phyloP scores from a whole-genome alignment of 2,329 filamentous ascomycete species.

The Furcasterigmium sp. region DNA sequence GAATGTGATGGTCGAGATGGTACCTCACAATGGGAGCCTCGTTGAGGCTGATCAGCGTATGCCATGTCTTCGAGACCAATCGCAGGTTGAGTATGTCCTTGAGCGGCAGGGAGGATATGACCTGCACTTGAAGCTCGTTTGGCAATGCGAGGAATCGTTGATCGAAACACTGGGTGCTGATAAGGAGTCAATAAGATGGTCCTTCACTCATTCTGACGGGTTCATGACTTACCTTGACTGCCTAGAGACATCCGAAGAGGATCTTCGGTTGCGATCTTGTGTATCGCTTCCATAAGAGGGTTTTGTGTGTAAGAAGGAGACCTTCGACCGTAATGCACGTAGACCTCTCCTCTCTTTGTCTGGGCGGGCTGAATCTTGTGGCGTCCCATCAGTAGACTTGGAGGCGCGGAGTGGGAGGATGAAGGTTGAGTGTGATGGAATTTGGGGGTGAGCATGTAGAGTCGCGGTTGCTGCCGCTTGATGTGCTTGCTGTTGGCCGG shows the following conservation, averaged over 20 bases:
- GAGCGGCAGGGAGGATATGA: slow-evolving; percentile 55
- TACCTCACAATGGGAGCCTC: slow-evolving; percentile 57
- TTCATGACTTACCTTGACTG: slow-evolving; percentile 22
- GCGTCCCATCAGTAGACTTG: slow-evolving; percentile 19
- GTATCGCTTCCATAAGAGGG: slow-evolving; percentile 18
- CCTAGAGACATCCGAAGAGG: background rate
- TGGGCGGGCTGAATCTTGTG: background rate
- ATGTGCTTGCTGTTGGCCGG: slow-evolving; percentile 35
- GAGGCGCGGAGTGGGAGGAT: slow-evolving; percentile 44
- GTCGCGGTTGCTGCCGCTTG: slow-evolving; percentile 18
- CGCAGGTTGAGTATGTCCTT: slow-evolving; percentile 56
- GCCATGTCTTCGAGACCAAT: slow-evolving; percentile 53
- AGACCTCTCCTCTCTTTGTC: slow-evolving; percentile 35
- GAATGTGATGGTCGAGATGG: slow-evolving; percentile 54
- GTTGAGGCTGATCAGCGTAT: slow-evolving; percentile 53
- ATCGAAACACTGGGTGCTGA: slow-evolving; percentile 34
- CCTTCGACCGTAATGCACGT: slow-evolving; percentile 33
- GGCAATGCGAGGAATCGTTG: slow-evolving; percentile 54
- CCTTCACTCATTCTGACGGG: no score
- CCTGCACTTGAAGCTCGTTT: slow-evolving; percentile 58
- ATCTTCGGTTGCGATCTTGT: background rate
- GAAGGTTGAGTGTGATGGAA: slow-evolving; percentile 32
- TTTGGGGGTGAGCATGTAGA: slow-evolving; percentile 12
- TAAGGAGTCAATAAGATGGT: no score
- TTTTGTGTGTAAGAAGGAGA: slow-evolving; percentile 28